These are phyloP conservation scores for Exophiala sideris DNA, from an alignment of 2,329 filamentous ascomycete species.

Conservation along the genomic window DNA sequence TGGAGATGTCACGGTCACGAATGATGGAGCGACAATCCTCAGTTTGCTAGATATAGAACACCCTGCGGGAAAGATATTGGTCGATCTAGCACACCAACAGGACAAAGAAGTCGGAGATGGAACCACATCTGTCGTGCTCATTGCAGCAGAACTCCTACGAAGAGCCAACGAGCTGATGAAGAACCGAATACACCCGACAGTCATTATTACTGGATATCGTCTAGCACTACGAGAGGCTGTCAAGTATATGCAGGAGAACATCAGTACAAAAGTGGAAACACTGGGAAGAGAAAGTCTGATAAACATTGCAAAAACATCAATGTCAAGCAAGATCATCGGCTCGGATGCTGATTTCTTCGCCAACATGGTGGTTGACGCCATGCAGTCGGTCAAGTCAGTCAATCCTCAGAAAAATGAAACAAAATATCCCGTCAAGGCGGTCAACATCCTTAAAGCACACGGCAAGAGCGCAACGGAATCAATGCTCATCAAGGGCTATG, in stretches of 20 bases:
- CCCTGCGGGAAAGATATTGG: constrained; percentile 95
- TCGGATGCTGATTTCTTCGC: constrained; percentile 94
- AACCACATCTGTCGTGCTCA: constrained; percentile 95
- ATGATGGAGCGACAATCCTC: constrained; percentile 96
- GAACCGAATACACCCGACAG: constrained; percentile 99
- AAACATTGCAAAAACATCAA: constrained; percentile 96
- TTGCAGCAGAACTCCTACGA: constrained; percentile 89
- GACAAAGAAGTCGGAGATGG: constrained; percentile 99
- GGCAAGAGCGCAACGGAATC: constrained; percentile 90
- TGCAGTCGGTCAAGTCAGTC: constrained; percentile 87
- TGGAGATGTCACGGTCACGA: constrained; percentile 97
- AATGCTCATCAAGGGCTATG: constrained; percentile 89
- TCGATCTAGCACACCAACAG: constrained; percentile 96
- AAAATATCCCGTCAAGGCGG: constrained; percentile 98
- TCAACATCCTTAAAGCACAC: constrained; percentile 97
- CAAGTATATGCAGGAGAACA: constrained; percentile 98
- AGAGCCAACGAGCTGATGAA: constrained; percentile 98
- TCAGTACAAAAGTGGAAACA: constrained; percentile 91
- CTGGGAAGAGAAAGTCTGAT: constrained; percentile 86
- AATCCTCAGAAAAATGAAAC: constrained; percentile 78
- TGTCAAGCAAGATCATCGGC: constrained; percentile 99
- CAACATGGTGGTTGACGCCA: constrained; percentile 94
- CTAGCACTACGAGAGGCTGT: constrained; percentile 92
- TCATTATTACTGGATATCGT: constrained; percentile 97
- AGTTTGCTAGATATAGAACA: constrained; percentile 95